Percentiles rank a stretch among this genome's conserved stretches.
These are phyloP conservation scores for Rhizophora mangle DNA, from an alignment of 345 rosid species.

Conservation along the genomic window DNA sequence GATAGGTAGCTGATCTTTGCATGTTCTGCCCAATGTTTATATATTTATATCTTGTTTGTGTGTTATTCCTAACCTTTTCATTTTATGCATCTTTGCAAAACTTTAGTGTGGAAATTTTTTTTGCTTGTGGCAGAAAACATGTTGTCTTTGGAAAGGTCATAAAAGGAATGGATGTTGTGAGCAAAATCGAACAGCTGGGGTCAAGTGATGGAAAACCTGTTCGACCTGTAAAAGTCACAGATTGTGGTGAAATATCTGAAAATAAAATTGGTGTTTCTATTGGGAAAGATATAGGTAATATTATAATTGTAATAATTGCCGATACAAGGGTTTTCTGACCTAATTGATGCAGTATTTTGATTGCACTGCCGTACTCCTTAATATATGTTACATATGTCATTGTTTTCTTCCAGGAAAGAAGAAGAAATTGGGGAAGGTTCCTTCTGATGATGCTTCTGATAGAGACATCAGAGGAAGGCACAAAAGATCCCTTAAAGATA, in stretches of 20 bases:
- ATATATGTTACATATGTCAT: slow-evolving; percentile 6
- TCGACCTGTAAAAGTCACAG: slow-evolving; percentile 57
- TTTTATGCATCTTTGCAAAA: neutral
- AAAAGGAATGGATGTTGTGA: slow-evolving; percentile 74
- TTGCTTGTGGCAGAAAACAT: slow-evolving; percentile 64
- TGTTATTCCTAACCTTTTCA: neutral
- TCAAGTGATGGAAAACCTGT: slow-evolving; percentile 60
- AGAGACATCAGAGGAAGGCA: slow-evolving; percentile 37
- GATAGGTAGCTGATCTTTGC: slow-evolving; percentile 62
- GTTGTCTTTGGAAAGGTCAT: slow-evolving; percentile 92
- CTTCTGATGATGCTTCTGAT: slow-evolving; percentile 56
- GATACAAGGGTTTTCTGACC: neutral
- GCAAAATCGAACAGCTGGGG: slow-evolving; percentile 76
- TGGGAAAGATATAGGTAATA: slow-evolving; percentile 56
- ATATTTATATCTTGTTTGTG: slow-evolving; percentile 3
- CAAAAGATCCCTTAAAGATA: slow-evolving; percentile 52
- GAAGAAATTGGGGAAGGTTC: slow-evolving; percentile 47
- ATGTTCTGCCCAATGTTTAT: slow-evolving; percentile 11
- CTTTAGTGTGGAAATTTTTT: neutral
- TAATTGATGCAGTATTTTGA: neutral
- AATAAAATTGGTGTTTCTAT: slow-evolving; percentile 44
- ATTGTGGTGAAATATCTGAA: slow-evolving; percentile 65
- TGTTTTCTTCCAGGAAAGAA: slow-evolving; percentile 48
- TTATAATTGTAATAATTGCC: neutral
- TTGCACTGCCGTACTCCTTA: neutral